Conservation (phyloP, 129 eudicot species). For the Tagetes patula region DNA sequence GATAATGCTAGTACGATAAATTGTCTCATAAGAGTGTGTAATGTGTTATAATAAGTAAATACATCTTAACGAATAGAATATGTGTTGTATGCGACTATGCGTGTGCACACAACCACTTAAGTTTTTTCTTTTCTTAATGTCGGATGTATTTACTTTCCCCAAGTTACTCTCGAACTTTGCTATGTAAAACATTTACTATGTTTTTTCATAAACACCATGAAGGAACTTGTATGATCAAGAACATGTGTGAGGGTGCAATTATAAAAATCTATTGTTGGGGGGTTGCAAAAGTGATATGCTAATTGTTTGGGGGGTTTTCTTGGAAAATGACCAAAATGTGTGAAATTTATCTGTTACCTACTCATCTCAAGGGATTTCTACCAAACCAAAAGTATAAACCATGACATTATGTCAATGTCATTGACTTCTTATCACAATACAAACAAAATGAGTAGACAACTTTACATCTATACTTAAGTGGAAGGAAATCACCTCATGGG, state of each 20-base stretch:
- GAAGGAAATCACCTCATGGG: background rate
- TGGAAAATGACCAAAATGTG: background rate
- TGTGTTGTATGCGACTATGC: background rate
- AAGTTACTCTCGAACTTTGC: too few relatives aligned
- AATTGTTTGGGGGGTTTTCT: background rate
- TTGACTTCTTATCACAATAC: background rate
- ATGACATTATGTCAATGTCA: background rate
- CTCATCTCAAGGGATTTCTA: background rate
- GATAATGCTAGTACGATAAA: background rate
- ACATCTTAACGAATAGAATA: background rate
- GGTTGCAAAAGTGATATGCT: background rate
- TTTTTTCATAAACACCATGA: background rate
- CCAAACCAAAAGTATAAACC: background rate
- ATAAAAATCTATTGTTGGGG: background rate
- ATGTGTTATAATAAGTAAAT: background rate
- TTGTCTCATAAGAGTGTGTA: background rate
- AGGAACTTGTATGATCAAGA: background rate
- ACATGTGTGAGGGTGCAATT: background rate
- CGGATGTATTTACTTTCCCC: too few relatives aligned
- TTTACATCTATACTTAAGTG: background rate
- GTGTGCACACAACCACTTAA: background rate
- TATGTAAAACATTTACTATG: background rate
- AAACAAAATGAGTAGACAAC: background rate
- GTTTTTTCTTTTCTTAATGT: too few relatives aligned
- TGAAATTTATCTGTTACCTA: background rate